Evolutionary conservation across 2,329 filamentous ascomycete species (phyloP).

Genomic region (Fusarium duplospermum): DNA sequence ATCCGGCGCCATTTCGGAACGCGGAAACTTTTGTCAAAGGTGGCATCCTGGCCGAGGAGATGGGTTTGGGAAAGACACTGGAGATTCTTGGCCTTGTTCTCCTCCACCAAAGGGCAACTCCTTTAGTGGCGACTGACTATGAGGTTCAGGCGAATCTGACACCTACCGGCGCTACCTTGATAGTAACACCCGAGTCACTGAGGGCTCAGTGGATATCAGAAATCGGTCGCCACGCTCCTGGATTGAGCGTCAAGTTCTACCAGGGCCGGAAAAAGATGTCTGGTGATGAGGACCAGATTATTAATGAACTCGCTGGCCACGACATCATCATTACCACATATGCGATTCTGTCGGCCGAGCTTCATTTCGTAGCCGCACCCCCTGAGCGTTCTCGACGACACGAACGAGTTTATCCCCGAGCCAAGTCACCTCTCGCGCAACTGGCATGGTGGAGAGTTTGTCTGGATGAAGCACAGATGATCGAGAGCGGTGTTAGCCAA

Average conservation of each 20-base stretch:
- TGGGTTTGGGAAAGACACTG: constrained; percentile 85
- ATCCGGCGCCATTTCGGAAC: constrained; percentile 58
- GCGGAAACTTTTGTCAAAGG: constrained; percentile 59
- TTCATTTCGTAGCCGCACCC: constrained; percentile 78
- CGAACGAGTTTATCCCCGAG: constrained; percentile 72
- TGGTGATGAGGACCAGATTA: constrained; percentile 52
- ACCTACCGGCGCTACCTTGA: constrained; percentile 67
- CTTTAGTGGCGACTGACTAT: constrained; percentile 44
- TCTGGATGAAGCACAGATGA: constrained; percentile 87
- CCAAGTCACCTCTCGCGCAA: constrained; percentile 80
- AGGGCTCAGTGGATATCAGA: constrained; percentile 72
- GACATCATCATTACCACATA: constrained; percentile 75
- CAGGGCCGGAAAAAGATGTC: constrained; percentile 57
- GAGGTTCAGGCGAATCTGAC: constrained; percentile 54
- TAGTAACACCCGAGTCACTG: constrained; percentile 69
- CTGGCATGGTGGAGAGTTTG: constrained; percentile 90
- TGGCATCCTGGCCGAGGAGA: constrained; percentile 82
- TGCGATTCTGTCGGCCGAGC: constrained; percentile 79
- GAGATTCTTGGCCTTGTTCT: constrained; percentile 79
- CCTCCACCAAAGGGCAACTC: constrained; percentile 62
- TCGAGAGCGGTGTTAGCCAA: constrained; percentile 87
- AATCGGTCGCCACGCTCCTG: constrained; percentile 67
- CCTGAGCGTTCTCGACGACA: constrained; percentile 77
- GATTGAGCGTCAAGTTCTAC: constrained; percentile 67
- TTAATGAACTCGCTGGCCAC: constrained; percentile 59